Conservation (phyloP, 164 flowering plant genomes). For the Liriodendron chinense region DNA sequence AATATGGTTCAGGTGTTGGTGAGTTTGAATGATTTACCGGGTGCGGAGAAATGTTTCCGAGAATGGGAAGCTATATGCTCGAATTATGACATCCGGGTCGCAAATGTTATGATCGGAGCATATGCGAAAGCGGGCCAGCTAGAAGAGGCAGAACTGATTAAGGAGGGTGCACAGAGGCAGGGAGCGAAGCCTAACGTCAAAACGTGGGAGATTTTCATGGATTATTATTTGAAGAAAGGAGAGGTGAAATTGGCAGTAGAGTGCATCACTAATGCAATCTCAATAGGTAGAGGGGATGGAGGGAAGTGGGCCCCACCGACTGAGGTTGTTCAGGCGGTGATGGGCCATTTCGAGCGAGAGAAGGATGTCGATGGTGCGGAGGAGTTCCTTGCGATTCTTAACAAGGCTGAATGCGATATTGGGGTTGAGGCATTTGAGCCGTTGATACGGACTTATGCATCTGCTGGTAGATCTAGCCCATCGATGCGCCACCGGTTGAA, state of each 20-base stretch:
- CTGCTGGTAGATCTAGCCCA: conserved; percentile 68
- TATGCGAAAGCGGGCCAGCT: conserved; percentile 49
- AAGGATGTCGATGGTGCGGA: conserved; percentile 90
- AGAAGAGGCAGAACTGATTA: conserved; percentile 60
- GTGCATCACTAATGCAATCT: conserved; percentile 61
- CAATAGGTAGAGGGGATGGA: conserved; percentile 58
- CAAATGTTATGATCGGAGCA: conserved; percentile 66
- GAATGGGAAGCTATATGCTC: conserved; percentile 75
- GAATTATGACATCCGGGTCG: conserved; percentile 73
- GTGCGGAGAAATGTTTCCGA: conserved; percentile 82
- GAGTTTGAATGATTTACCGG: conserved; percentile 80
- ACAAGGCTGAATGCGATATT: conserved; percentile 40
- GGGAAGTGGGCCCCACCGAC: conserved; percentile 67
- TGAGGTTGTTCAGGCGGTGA: conserved; percentile 37
- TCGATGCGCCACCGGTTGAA: conserved; percentile 60
- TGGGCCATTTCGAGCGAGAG: conserved; percentile 65
- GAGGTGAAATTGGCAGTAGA: conserved; percentile 49
- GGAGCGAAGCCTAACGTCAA: conserved; percentile 79
- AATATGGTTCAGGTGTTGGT: conserved; percentile 82
- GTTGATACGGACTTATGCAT: conserved; percentile 73
- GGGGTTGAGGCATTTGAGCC: conserved; percentile 63
- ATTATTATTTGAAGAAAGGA: conserved; percentile 55
- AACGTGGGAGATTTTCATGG: conserved; percentile 80
- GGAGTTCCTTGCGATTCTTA: conserved; percentile 52
- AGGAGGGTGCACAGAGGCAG: conserved; percentile 45